Evolutionary conservation across 305 asterid species (phyloP), one percentile per base, ranked within the genome.

Genomic region (Fraxinus xanthoxyloides): DNA sequence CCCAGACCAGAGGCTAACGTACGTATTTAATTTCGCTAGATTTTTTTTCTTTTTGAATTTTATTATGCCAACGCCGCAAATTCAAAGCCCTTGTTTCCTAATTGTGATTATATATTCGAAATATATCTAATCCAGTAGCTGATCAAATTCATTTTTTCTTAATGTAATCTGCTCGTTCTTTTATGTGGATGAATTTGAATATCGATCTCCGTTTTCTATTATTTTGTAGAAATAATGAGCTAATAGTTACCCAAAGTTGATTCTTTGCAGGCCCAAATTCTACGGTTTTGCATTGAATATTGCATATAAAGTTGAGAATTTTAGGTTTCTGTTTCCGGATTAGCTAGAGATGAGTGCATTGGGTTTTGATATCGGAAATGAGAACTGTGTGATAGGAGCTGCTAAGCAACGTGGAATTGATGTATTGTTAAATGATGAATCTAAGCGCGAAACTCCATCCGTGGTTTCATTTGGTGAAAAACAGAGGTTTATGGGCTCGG

Each of bases 341-440:
- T 63, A 34, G 83, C 79, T 89, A 87, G 88, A 91, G 88, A 93
- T 94, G 97, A 94, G 95, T 84, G 94, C 89, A 65, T 81, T 94
- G 80, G 99, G 99, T 84, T 94, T 93, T 85, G 98, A 96, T 82
- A 88, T 96, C 35, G 99, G 99, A 79, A 96, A 96, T 82, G 98
- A 96, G 85, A 93, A 90, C 91, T 92, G 98, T 86, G 99, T 96
- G 61, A 89, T 94, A 78, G 98, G 94, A 46, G 98, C 88, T 76
- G 95, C 95, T 24, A 94, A 90, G 87, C 94, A 93, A 76, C 89
- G 95, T 1, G 98, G 99, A 67, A 87, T 96, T 79, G 99, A 96
- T 82, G 98, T 94, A 34, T 80, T 96, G 84, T 84, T 96, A 85
- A 96, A 96, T 61, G 98, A 93, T 78, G 99, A 96, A 88, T 96